phyloP scores from a whole-genome alignment of 2,329 filamentous ascomycete species.

The Penicillium palitans region DNA sequence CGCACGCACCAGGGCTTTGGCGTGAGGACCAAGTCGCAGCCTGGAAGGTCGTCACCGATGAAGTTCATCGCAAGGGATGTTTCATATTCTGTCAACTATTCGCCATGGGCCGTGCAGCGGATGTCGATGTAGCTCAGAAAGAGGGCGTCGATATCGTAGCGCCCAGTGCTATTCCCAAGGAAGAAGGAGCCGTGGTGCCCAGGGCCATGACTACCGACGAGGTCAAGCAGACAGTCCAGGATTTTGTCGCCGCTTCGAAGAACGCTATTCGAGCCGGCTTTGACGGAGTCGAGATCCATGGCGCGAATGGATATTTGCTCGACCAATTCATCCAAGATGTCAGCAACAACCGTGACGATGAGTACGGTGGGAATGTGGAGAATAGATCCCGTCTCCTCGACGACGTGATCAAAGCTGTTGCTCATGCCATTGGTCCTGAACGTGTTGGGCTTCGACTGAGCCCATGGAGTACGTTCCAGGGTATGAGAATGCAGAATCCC shows the following conservation, averaged over 20 bases:
- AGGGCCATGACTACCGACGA: conserved; percentile 36
- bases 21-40: neutral
- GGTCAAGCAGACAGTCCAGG: conserved; percentile 42
- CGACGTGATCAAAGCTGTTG: conserved; percentile 49
- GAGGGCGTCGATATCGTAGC: neutral
- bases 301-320: conserved; percentile 50
- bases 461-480: conserved; percentile 37
- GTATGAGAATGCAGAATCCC: conserved; percentile 60
- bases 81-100: neutral
- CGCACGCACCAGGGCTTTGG: neutral
- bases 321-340: conserved; percentile 53
- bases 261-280: conserved; percentile 57
- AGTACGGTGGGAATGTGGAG: conserved; percentile 51
- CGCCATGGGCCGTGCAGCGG: neutral
- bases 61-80: neutral
- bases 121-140: neutral
- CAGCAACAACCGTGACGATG: conserved; percentile 50
- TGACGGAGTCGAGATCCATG: conserved; percentile 52
- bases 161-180: neutral
- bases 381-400: conserved; percentile 55
- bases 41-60: neutral
- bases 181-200: neutral
- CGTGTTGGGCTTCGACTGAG: conserved; percentile 47
- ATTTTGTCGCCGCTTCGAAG: conserved; percentile 45
- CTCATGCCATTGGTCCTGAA: conserved; percentile 43